Conservation (phyloP, 768 basidiomycete species). For the Lactarius akahatsu region DNA sequence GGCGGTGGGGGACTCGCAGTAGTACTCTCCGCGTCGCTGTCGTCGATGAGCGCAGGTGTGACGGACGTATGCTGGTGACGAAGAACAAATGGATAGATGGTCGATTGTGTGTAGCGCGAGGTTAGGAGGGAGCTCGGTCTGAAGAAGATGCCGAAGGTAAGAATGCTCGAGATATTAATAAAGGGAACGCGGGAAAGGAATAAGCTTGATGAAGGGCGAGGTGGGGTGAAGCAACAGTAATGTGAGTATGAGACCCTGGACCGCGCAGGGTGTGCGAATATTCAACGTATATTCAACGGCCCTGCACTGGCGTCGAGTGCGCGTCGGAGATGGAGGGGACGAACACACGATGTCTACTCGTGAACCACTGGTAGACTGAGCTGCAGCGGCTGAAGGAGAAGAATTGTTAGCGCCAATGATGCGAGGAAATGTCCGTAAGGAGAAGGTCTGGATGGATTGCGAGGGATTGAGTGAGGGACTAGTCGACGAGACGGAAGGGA, state of each 20-base stretch:
- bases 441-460: conserved; percentile 42
- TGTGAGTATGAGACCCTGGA: conserved; percentile 33
- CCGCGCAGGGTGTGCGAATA: conserved; percentile 19
- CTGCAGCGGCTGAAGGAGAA: conserved; percentile 32
- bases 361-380: conserved; percentile 26
- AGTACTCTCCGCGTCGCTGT: conserved; percentile 33
- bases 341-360: conserved; percentile 45
- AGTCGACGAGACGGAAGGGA: conserved; percentile 52
- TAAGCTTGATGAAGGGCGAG: conserved; percentile 35
- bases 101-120: conserved; percentile 28
- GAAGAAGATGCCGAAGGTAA: conserved; percentile 65
- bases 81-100: conserved; percentile 15
- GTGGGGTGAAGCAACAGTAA: conserved; percentile 33
- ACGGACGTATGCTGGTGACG: conserved; percentile 46
- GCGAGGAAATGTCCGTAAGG: conserved; percentile 58
- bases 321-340: conserved; percentile 44
- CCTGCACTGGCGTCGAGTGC: conserved; percentile 48
- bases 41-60: conserved; percentile 22
- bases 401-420: conserved; percentile 58
- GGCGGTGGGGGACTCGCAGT: conserved; percentile 26
- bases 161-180: conserved; percentile 67
- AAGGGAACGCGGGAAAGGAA: conserved; percentile 60
- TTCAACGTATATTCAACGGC: conserved; percentile 26
- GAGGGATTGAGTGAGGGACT: conserved; percentile 50
- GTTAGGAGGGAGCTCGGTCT: conserved; percentile 50